phyloP scores from a whole-genome alignment of 345 rosid genomes.

The Ailanthus altissimus region DNA sequence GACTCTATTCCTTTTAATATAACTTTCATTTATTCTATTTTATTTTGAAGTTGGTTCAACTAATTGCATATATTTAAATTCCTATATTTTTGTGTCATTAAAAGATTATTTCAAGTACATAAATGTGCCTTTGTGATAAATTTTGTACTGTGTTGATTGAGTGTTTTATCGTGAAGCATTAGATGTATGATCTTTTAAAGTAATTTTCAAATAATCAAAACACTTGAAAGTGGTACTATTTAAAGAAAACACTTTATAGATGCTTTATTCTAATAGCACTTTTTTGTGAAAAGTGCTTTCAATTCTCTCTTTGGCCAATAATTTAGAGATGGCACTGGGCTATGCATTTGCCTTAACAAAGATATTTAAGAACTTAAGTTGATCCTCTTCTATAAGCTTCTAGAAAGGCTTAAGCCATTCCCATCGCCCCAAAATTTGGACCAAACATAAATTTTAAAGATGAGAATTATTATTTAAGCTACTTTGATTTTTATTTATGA shows the following conservation, averaged over 20 bases:
- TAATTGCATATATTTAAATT: neutral
- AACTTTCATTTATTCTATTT: no score
- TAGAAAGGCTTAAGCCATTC: neutral
- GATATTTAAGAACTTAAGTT: neutral
- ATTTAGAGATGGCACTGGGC: neutral
- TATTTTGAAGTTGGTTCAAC: neutral
- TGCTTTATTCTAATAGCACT: neutral
- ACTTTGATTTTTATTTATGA: no score
- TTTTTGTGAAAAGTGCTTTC: no score
- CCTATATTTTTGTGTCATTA: neutral
- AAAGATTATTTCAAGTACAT: neutral
- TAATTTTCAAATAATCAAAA: neutral
- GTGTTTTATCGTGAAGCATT: neutral
- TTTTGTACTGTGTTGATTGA: neutral
- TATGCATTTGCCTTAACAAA: neutral
- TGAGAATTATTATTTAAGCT: no score
- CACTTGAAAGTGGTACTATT: neutral
- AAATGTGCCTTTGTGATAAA: neutral
- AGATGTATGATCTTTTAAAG: neutral
- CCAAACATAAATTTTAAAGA: neutral
- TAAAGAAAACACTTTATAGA: neutral
- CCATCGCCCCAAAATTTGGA: neutral
- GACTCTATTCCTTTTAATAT: no score
- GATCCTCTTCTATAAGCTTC: neutral
- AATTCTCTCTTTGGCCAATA: neutral